phyloP scores from a whole-genome alignment of 192 early-diverging fungal genomes.

The Entomortierella beljakovae region DNA sequence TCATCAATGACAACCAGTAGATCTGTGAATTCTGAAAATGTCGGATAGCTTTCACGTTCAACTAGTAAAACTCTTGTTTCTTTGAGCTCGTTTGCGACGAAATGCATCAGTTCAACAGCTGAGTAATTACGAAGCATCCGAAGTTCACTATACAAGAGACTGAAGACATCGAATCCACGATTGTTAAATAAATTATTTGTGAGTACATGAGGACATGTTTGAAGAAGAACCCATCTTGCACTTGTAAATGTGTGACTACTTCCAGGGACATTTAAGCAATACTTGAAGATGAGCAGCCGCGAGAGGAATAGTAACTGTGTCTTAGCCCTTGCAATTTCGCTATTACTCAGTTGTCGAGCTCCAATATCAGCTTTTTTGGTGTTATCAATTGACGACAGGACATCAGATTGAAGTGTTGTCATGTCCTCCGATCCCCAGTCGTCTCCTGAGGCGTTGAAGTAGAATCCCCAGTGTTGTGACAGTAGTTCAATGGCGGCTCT shows the following conservation, averaged over 20 bases:
- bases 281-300: slow-evolving; percentile 19
- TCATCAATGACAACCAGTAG: slow-evolving; percentile 32
- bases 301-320: slow-evolving; percentile 15
- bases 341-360: neutral
- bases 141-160: neutral
- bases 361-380: neutral
- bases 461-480: slow-evolving; percentile 32
- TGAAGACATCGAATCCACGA: slow-evolving; percentile 30
- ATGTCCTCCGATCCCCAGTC: slow-evolving; percentile 17
- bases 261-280: slow-evolving; percentile 17
- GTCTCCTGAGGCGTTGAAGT: slow-evolving; percentile 20
- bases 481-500: slow-evolving; percentile 21
- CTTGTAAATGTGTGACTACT: slow-evolving; percentile 4
- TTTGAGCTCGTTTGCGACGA: neutral
- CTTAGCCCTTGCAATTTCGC: slow-evolving; percentile 2
- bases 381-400: neutral
- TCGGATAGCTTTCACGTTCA: slow-evolving; percentile 14
- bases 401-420: slow-evolving; percentile 10
- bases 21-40: slow-evolving; percentile 6
- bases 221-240: slow-evolving; percentile 18
- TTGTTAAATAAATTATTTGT: too few species aligned
- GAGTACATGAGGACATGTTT: too few species aligned
- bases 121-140: slow-evolving; percentile 1
- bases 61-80: slow-evolving; percentile 1
- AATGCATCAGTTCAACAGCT: neutral